A percentile compares a stretch with the other conserved stretches of the same genome.
These are phyloP conservation scores for Neurospora sp. DNA, from an alignment of 495 filamentous ascomycete genomes.

Conservation along the genomic window DNA sequence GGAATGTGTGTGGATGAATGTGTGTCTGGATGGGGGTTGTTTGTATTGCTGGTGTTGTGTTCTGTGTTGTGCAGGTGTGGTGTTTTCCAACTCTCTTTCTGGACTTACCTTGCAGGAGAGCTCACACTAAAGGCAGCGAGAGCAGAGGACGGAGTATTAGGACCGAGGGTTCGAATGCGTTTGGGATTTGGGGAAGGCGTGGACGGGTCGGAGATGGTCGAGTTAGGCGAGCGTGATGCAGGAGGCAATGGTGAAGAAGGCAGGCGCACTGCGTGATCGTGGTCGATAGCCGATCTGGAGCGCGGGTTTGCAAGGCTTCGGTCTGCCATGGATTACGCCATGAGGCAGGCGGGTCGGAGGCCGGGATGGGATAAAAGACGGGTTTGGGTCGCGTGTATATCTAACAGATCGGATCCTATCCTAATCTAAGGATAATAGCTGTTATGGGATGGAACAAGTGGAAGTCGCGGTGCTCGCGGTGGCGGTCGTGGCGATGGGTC, in stretches of 20 bases:
- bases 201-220: slow-evolving; percentile 6
- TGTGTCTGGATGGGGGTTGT: not conserved
- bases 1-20: not conserved
- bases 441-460: not conserved
- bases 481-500: not conserved
- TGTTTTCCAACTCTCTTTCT: not conserved
- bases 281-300: slow-evolving; percentile 44
- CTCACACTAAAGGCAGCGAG: not conserved
- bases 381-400: not conserved
- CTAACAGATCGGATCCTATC: not conserved
- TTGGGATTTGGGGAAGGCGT: slow-evolving; percentile 3
- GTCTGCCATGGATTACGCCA: slow-evolving; percentile 52
- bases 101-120: not conserved
- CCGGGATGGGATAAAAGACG: not conserved
- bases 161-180: not conserved
- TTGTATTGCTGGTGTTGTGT: not conserved
- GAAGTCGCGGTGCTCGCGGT: not conserved
- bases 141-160: not conserved
- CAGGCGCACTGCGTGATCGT: slow-evolving; percentile 35
- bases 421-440: too few relatives aligned
- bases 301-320: slow-evolving; percentile 41
- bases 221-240: slow-evolving; percentile 5
- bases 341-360: slow-evolving; percentile 27
- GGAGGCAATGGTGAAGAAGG: slow-evolving; percentile 10
- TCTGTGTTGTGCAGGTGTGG: not conserved